Conservation (phyloP, 2,329 filamentous ascomycete genomes). For the Aureobasidium sp. region DNA sequence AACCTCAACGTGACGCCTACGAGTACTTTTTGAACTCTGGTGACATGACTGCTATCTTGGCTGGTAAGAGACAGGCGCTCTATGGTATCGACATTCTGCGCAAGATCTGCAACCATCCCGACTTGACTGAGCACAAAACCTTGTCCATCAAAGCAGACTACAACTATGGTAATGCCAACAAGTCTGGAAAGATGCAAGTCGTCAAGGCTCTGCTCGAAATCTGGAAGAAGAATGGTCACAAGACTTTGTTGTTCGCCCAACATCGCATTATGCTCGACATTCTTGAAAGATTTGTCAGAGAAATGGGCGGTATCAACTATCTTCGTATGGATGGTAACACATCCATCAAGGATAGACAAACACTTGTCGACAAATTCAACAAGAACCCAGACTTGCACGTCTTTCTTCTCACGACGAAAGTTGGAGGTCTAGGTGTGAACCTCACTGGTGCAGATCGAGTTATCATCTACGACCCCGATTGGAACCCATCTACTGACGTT, state of each 20-base stretch:
- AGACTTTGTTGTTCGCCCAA: slow-evolving; percentile 87
- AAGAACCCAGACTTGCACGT: slow-evolving; percentile 70
- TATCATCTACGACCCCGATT: slow-evolving; percentile 97
- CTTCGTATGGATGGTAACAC: slow-evolving; percentile 92
- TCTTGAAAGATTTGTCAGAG: slow-evolving; percentile 69
- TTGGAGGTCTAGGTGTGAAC: slow-evolving; percentile 89
- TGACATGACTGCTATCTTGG: slow-evolving; percentile 77
- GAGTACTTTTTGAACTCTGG: slow-evolving; percentile 72
- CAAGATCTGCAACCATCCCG: slow-evolving; percentile 97
- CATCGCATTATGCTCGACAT: slow-evolving; percentile 95
- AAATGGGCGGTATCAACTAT: slow-evolving; percentile 64
- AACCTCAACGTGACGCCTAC: slow-evolving; percentile 71
- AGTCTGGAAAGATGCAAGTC: slow-evolving; percentile 94
- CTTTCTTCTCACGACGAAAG: slow-evolving; percentile 91
- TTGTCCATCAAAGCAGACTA: slow-evolving; percentile 57
- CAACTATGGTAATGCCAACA: slow-evolving; percentile 67
- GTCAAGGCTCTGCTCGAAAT: slow-evolving; percentile 79
- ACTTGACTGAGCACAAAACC: slow-evolving; percentile 65
- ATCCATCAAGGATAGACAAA: slow-evolving; percentile 78
- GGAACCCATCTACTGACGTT: slow-evolving; percentile 95
- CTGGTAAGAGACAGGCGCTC: slow-evolving; percentile 67
- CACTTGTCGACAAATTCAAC: slow-evolving; percentile 89
- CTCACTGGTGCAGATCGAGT: slow-evolving; percentile 91
- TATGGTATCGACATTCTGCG: slow-evolving; percentile 87
- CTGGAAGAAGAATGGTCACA: slow-evolving; percentile 90